These are phyloP conservation scores for Fusarium albosuccineum DNA, from an alignment of 2,329 filamentous ascomycete genomes.

Conservation along the genomic window DNA sequence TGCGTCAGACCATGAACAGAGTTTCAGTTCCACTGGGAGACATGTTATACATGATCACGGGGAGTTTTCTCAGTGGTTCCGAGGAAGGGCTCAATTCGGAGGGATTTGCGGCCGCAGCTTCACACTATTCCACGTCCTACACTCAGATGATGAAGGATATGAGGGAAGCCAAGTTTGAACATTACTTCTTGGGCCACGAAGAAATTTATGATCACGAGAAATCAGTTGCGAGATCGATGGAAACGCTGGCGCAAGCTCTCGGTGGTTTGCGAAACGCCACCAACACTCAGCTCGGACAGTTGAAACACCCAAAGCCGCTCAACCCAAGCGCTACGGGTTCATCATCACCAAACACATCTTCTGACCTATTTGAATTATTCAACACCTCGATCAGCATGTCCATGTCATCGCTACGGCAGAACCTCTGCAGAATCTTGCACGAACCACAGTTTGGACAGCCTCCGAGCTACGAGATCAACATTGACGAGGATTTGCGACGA, in stretches of 20 bases:
- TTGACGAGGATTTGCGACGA: slow-evolving; percentile 86
- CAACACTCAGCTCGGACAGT: slow-evolving; percentile 85
- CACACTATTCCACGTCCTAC: slow-evolving; percentile 75
- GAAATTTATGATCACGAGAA: slow-evolving; percentile 82
- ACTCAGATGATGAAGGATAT: slow-evolving; percentile 80
- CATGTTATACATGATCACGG: slow-evolving; percentile 84
- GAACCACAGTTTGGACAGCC: slow-evolving; percentile 47
- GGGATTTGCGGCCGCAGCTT: slow-evolving; percentile 72
- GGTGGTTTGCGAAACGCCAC: slow-evolving; percentile 92
- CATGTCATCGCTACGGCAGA: slow-evolving; percentile 29
- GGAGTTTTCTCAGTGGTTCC: slow-evolving; percentile 84
- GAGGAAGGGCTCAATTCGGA: slow-evolving; percentile 80
- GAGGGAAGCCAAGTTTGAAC: slow-evolving; percentile 88
- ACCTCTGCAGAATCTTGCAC: slow-evolving; percentile 25
- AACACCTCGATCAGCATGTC: slow-evolving; percentile 31
- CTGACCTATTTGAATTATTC: slow-evolving; percentile 36
- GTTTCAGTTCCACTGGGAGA: slow-evolving; percentile 82
- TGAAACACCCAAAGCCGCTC: slow-evolving; percentile 59
- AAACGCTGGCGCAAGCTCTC: slow-evolving; percentile 87
- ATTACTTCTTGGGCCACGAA: slow-evolving; percentile 85
- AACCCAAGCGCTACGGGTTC: fast-evolving
- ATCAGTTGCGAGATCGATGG: slow-evolving; percentile 84
- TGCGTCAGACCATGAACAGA: slow-evolving; percentile 78
- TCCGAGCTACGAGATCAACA: slow-evolving; percentile 60
- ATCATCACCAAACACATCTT: not conserved